Conservation (phyloP, 345 rosid genomes). For the Salix koriyanagi region DNA sequence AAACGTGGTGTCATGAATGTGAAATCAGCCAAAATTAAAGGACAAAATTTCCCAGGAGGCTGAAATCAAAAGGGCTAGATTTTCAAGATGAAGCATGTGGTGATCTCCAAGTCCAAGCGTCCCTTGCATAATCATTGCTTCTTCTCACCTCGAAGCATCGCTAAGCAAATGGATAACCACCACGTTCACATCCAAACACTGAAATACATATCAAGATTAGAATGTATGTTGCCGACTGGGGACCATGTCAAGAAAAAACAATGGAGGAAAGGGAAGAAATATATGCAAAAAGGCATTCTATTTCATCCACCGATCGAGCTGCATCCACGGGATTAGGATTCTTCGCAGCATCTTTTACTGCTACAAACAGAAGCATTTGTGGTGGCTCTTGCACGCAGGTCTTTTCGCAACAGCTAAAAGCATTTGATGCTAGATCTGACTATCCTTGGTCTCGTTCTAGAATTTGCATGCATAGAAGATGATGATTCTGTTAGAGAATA, state of each 20-base stretch:
- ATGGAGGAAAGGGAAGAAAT: background rate
- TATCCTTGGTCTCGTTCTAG: background rate
- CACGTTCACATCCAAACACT: background rate
- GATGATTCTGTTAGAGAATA: no score
- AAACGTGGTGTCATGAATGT: background rate
- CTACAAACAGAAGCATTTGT: background rate
- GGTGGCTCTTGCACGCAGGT: background rate
- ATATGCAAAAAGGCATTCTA: background rate
- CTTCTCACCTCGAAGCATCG: background rate
- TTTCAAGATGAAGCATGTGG: conserved; percentile 23
- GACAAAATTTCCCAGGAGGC: background rate
- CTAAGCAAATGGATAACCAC: background rate
- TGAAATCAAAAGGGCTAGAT: background rate
- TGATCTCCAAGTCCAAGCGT: conserved; percentile 29
- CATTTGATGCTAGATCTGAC: background rate
- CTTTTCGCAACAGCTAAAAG: background rate
- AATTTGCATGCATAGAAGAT: background rate
- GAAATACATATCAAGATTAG: background rate
- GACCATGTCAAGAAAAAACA: background rate
- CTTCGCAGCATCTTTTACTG: background rate
- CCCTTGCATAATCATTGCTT: conserved; percentile 16
- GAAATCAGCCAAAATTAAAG: background rate
- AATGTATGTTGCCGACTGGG: background rate
- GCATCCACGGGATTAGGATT: background rate
- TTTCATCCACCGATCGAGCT: background rate